These are phyloP conservation scores for Potentilla sterilis DNA, from an alignment of 306 rosid species.

Conservation along the genomic window DNA sequence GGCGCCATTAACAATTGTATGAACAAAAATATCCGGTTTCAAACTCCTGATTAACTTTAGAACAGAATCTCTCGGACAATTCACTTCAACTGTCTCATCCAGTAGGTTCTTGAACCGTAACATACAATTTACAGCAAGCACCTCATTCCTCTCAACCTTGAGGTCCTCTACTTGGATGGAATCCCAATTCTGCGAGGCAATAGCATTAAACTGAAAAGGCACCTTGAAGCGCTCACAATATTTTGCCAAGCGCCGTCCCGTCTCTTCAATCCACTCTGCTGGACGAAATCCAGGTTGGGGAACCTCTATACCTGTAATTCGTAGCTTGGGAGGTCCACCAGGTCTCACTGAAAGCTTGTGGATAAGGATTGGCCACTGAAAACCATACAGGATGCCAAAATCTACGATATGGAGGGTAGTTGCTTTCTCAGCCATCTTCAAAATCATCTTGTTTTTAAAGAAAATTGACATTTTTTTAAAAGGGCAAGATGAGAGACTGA, in stretches of 20 bases:
- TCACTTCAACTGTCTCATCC: constrained; percentile 66
- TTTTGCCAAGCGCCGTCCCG: constrained; percentile 63
- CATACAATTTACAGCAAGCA: constrained; percentile 51
- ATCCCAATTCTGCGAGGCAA: constrained; percentile 67
- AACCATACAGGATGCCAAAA: constrained; percentile 33
- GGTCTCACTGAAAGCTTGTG: constrained; percentile 22
- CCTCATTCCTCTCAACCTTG: constrained; percentile 39
- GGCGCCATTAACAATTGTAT: constrained; percentile 48
- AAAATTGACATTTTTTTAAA: constrained; percentile 31
- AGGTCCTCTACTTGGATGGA: constrained; percentile 58
- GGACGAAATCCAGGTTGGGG: constrained; percentile 92
- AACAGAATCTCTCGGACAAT: constrained; percentile 61
- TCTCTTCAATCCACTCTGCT: constrained; percentile 61
- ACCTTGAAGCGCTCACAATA: constrained; percentile 70
- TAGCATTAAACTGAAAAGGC: constrained; percentile 64
- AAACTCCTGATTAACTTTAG: constrained; percentile 61
- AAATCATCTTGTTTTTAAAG: constrained; percentile 34
- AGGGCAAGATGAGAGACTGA: constrained; percentile 27
- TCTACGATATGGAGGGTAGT: constrained; percentile 35
- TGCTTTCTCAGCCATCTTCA: constrained; percentile 31
- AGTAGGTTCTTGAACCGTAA: constrained; percentile 51
- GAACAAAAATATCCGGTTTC: constrained; percentile 61
- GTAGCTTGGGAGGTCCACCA: constrained; percentile 41
- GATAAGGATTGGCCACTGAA: constrained; percentile 38
- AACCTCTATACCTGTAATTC: constrained; percentile 71